Base-by-base conservation (phyloP, 257 asterid species). In the Craterostigma plantagineum region DNA sequence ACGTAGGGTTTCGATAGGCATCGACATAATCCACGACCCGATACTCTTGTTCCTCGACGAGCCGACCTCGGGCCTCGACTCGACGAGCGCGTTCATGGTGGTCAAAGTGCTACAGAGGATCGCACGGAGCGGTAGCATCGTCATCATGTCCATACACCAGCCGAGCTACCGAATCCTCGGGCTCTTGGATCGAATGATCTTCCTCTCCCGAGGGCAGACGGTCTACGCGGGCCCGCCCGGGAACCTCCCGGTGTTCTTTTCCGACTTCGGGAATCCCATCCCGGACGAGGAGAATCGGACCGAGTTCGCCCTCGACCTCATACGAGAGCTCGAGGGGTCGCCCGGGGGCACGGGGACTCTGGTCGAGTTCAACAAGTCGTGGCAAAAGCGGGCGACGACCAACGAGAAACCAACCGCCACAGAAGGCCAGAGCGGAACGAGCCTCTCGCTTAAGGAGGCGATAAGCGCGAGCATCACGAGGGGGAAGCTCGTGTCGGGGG, bases 21-120 rank as follows among this genome's bases (percentile, higher is more conserved):
- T 51, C 6, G 95, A 83, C 62, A 83, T 79, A 0, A 76, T 83
- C 6, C 95, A 83, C 58, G 95, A 83, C 34, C 95, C 95, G 0
- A 76, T 79, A 16, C 12, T 83, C 6, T 34, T 83, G 35, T 83
- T 83, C 18, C 74, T 83, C 0, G 95, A 79, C 4, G 93, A 79
- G 43, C 95, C 95, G 4, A 83, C 95, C 0, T 79, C 95, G 0
- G 93, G 93, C 0, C 54, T 79, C 10, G 95, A 83, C 16, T 83
- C 93, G 9, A 79, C 87, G 1, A 79, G 93, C 38, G 95, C 95
- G 10, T 79, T 52, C 55, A 67, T 74, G 91, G 95, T 83, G 46
- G 81, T 79, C 46, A 76, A 79, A 45, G 95, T 76, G 1, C 47
- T 83, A 11, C 77, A 83, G 45, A 49, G 79, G 8, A 83, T 83